Evolutionary conservation across 345 rosid genomes (phyloP).

Genomic region (Sisymbrium altissimum): DNA sequence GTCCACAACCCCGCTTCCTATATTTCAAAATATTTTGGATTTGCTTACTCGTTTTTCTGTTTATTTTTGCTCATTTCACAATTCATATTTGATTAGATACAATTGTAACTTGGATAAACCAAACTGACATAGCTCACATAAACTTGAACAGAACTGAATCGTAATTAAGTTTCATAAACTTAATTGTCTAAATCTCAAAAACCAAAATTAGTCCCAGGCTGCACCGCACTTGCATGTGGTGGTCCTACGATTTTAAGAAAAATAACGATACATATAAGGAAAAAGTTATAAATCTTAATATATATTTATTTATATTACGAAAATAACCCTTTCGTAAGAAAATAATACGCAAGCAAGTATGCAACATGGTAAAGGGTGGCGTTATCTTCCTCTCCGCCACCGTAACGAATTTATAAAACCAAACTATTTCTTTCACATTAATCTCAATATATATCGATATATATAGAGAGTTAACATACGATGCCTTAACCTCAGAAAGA

Average conservation of each 20-base stretch:
- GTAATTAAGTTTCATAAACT: not conserved
- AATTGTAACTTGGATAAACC: not conserved
- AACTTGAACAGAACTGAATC: not conserved
- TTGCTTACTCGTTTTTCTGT: not conserved
- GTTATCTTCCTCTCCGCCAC: not conserved
- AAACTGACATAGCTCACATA: not conserved
- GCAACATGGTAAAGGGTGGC: not conserved
- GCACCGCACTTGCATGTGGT: not conserved
- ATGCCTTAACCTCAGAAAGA: too few relatives aligned
- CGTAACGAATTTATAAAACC: not conserved
- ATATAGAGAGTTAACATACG: not conserved
- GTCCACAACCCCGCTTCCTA: slow-evolving; percentile 24
- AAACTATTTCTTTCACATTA: not conserved
- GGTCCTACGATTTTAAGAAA: not conserved
- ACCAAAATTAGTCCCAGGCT: not conserved
- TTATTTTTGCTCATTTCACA: not conserved
- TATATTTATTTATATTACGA: not conserved
- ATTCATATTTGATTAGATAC: not conserved
- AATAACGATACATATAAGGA: not conserved
- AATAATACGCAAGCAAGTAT: not conserved
- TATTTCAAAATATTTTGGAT: slow-evolving; percentile 10
- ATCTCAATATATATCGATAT: not conserved
- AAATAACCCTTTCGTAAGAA: not conserved
- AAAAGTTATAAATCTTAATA: not conserved
- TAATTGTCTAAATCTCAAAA: not conserved